Evolutionary conservation across 306 rosid genomes (phyloP).

Genomic region (Acmispon strigosus): DNA sequence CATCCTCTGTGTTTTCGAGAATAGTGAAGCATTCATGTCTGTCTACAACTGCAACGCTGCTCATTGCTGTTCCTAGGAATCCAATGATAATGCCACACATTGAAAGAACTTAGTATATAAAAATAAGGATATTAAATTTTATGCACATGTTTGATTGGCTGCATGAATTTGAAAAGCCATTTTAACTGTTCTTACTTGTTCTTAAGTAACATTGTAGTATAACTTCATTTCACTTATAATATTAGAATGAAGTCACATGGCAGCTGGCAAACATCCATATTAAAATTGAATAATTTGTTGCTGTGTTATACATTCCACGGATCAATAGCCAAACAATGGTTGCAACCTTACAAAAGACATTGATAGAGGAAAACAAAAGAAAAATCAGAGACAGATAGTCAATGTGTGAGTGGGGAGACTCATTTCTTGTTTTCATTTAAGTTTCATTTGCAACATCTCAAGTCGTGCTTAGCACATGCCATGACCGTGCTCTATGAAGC

Average conservation of each 20-base stretch:
- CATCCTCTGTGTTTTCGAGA: constrained; percentile 22
- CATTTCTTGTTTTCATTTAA: not conserved
- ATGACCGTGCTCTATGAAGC: too few species aligned
- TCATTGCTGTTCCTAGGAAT: constrained; percentile 22
- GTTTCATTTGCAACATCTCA: too few species aligned
- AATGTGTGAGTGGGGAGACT: not conserved
- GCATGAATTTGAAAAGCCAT: not conserved
- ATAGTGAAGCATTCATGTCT: constrained; percentile 25
- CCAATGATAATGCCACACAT: constrained; percentile 17
- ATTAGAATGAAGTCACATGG: too few species aligned
- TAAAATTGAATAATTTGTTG: not conserved
- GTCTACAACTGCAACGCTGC: not conserved
- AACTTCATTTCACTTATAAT: not conserved
- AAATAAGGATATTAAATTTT: not conserved
- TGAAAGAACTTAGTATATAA: too few species aligned
- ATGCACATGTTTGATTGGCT: not conserved
- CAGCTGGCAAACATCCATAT: too few species aligned
- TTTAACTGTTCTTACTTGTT: not conserved
- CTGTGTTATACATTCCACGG: constrained; percentile 8
- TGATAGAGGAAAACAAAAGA: not conserved
- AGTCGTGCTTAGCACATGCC: too few species aligned
- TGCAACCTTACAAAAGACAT: not conserved
- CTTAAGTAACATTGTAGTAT: too few species aligned
- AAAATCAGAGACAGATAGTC: constrained; percentile 19
- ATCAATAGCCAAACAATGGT: constrained; percentile 23